Base-by-base conservation (phyloP, 2,329 filamentous ascomycete genomes). In the Pseudocercospora musae region DNA sequence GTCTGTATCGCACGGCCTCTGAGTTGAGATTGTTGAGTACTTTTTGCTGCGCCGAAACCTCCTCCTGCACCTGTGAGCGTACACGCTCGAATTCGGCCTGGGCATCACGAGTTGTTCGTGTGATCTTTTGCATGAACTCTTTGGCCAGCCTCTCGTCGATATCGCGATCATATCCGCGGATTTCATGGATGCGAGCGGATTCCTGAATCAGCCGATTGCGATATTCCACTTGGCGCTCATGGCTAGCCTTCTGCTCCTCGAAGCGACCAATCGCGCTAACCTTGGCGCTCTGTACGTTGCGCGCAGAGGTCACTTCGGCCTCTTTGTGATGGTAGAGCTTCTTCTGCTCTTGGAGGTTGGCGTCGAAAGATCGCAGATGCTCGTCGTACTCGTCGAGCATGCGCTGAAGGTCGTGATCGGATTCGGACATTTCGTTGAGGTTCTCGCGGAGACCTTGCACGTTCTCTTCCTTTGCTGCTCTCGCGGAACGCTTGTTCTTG, bases 191-290 rank as follows among this genome's bases (percentile, higher is more conserved):
- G 50, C 86, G 83, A 15, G 94, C 92, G 40, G 91, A 87, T 61
- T 93, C 88, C 66, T 88, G 91, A 59, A 97, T 87, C 75, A 96
- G 84, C 9, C 84, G 82, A 70, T 89, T 83, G 42, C 94, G 89
- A 49, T 85, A 81, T 68, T 86, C 81, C 3, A 96, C 74, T 67
- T 97, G 90, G 3, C 89, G 86, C 73, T 97, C 91, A 73, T 95
- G 91, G 70, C 89, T 91, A 65, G 91, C 89, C 78, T 94, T 92
- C 73, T 96, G 89, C 1, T 93, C 94, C 75, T 95, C 86, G 69
- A 89, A 87, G 68, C 89, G 91, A 48, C 94, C 94, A 69, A 87
- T 83, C 69, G 92, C 89, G 0, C 74, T 80, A 63, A 84, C 79
- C 67, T 84, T 83, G n/a, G 66, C 65, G 56, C 78, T 79, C 11